Evolutionary conservation across 805 yeast genomes (phyloP), one percentile per base, ranked within the genome.

Genomic region (Candida coquimbonensis): DNA sequence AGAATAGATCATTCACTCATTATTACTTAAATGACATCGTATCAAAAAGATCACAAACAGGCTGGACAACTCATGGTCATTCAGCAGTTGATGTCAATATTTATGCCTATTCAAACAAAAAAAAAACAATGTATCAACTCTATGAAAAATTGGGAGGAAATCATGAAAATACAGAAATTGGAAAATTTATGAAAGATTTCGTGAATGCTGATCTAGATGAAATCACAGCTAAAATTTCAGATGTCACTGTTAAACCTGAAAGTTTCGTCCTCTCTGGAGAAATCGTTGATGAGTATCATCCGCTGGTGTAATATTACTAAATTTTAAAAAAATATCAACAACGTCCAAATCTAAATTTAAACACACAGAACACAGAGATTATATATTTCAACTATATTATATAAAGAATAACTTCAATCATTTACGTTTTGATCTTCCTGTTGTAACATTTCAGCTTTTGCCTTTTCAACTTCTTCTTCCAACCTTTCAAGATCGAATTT

Each of bases 41-140:
- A 11, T 84, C 95, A 1, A 57, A 66, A n/a, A 77, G 96, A 52
- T 88, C 97, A 0, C 85, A 85, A 63, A 78, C 88, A 16, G 97
- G 96, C n/a, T 90, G 96, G 96, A 74, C 95, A 9, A 90, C 97
- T 0, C 95, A 88, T 58, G 98, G 97, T 29, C 98, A 90, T 64
- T 82, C 95, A 19, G 96, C 96, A 0, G 96, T 90, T 14, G 98
- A 90, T 64, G 96, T 90, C 34, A 90, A 91, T 59, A 85, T 91
- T 41, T 90, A 90, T 61, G 96, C 84, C 0, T 75, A 82, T 61
- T 75, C 89, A 31, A 83, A 83, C 55, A 77, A 74, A 25, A 68
- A 70, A 41, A 55, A 65, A 8, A 70, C 80, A 29, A 65, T 65
- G 57, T 39, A 51, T 3, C 50, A 67, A 47, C 53, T 76, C 9